Percentiles rank a stretch among this genome's conserved stretches.
Evolutionary conservation across 805 yeast species (phyloP).

Genomic region (Lipomyces yamadae): DNA sequence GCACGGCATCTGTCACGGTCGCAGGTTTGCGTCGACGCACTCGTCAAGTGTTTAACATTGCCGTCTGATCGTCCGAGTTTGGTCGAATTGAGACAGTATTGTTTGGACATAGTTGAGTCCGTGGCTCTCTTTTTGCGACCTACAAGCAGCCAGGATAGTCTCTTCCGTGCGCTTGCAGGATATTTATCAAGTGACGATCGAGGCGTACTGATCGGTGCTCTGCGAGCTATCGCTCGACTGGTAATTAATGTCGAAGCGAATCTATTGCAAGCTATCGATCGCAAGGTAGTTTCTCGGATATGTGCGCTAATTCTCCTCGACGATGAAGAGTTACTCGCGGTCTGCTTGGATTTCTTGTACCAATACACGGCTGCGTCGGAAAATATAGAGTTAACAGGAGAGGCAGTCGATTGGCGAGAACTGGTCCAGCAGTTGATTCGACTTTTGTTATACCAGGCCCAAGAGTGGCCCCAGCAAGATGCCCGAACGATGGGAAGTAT

Average conservation of each 20-base stretch:
- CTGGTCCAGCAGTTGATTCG: constrained; percentile 40
- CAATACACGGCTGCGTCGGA: constrained; percentile 71
- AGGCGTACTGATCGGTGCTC: constrained; percentile 65
- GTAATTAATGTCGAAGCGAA: constrained; percentile 66
- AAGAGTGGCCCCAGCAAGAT: constrained; percentile 25
- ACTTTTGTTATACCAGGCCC: constrained; percentile 38
- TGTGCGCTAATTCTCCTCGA: constrained; percentile 64
- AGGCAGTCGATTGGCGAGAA: constrained; percentile 55
- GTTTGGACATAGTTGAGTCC: constrained; percentile 81
- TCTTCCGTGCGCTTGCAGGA: constrained; percentile 72
- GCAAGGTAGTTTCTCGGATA: constrained; percentile 56
- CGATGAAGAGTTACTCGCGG: constrained; percentile 71
- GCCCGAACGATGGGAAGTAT: constrained; percentile 53
- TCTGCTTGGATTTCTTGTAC: constrained; percentile 80
- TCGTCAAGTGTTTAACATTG: constrained; percentile 47
- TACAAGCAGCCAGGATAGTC: constrained; percentile 41
- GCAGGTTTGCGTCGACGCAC: constrained; percentile 54
- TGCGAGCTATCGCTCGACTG: constrained; percentile 79
- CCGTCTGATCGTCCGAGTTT: constrained; percentile 46
- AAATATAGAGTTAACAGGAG: constrained; percentile 59
- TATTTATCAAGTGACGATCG: constrained; percentile 68
- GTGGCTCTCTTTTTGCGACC: constrained; percentile 52
- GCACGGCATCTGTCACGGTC: constrained; percentile 74
- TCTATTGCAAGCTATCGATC: constrained; percentile 51
- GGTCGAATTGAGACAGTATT: constrained; percentile 66